These are phyloP conservation scores for Cicer arietinum DNA, from an alignment of 306 rosid species.

Conservation along the genomic window DNA sequence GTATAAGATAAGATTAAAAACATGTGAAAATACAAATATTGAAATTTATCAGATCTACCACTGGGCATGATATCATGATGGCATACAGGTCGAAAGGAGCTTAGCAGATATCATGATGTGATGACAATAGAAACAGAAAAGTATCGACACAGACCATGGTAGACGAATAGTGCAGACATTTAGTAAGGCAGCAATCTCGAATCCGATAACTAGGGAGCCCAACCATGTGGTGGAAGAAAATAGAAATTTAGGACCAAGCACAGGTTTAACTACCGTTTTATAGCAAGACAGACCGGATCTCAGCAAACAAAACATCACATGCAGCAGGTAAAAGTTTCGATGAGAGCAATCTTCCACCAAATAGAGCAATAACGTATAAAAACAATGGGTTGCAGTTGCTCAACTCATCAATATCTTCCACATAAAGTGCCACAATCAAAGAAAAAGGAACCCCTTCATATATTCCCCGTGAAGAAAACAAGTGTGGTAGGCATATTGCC, in stretches of 20 bases:
- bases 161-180: constrained; percentile 8
- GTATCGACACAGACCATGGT: neutral
- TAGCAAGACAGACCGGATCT: constrained; percentile 48
- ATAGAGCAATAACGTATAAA: constrained; percentile 31
- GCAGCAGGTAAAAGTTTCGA: constrained; percentile 43
- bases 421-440: constrained; percentile 49
- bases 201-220: constrained; percentile 39
- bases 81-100: constrained; percentile 11
- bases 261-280: constrained; percentile 34
- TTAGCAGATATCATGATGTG: constrained; percentile 3
- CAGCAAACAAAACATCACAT: constrained; percentile 56
- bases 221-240: constrained; percentile 44
- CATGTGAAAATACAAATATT: neutral
- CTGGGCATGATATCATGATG: neutral
- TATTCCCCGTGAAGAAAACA: constrained; percentile 52
- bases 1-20: neutral
- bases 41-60: neutral
- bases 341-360: constrained; percentile 52
- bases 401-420: constrained; percentile 57
- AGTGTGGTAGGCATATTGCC: constrained; percentile 45
- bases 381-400: constrained; percentile 44
- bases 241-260: constrained; percentile 40
- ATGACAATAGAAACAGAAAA: constrained; percentile 2
- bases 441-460: constrained; percentile 50
- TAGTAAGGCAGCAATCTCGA: constrained; percentile 36